phyloP scores from a whole-genome alignment of 2,329 filamentous ascomycete species.

The Hypomyces rosellus region DNA sequence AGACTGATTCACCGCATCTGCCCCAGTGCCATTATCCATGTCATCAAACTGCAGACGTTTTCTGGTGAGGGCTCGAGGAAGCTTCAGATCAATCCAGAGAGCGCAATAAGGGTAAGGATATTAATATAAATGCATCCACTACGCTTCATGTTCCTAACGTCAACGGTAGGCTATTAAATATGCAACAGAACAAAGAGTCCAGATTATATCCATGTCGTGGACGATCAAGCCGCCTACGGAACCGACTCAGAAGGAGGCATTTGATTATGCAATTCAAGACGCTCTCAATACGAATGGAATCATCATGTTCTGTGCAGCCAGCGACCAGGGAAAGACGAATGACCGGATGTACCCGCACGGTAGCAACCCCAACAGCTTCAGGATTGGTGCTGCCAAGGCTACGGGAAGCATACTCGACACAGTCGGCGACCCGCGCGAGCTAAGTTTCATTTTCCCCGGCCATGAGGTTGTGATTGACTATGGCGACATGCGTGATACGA shows the following conservation, averaged over 20 bases:
- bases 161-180: background rate
- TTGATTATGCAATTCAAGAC: background rate
- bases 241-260: background rate
- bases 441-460: background rate
- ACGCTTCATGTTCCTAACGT: background rate
- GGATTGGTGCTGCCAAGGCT: constrained; percentile 2
- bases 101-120: background rate
- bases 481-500: background rate
- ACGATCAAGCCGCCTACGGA: background rate
- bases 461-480: background rate
- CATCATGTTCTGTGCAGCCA: constrained; percentile 3
- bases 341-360: constrained; percentile 1
- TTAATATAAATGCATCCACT: background rate
- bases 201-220: constrained; percentile 3
- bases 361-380: constrained; percentile 3
- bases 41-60: background rate
- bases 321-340: background rate
- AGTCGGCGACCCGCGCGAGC: background rate
- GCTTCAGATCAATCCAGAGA: constrained; percentile 1
- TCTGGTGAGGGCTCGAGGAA: background rate
- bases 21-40: constrained; percentile 1
- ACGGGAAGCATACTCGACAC: background rate
- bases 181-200: background rate
- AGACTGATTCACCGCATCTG: constrained; percentile 2
- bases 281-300: constrained; percentile 1